A percentile compares a stretch with the other conserved stretches of the same genome.
These are phyloP conservation scores for Boletus edulis DNA, from an alignment of 768 basidiomycete genomes.

Conservation along the genomic window DNA sequence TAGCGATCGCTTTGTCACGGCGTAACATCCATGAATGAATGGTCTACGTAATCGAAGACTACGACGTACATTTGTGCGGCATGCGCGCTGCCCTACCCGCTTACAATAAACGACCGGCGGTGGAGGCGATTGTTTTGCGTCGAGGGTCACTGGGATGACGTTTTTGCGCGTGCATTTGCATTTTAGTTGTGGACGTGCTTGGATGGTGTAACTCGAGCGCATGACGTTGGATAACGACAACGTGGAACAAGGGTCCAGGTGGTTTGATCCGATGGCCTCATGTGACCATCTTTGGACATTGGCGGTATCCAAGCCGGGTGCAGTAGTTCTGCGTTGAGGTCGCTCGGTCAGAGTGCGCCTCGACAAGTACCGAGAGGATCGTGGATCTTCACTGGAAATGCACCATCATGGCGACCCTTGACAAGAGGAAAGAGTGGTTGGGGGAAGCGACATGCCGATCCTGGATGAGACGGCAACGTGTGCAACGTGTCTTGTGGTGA, in stretches of 20 bases:
- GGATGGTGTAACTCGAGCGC: not conserved
- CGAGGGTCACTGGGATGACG: not conserved
- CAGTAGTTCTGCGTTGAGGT: not conserved
- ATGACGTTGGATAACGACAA: not conserved
- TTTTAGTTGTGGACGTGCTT: not conserved
- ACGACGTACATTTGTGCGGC: not conserved
- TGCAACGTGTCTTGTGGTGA: constrained; percentile 16
- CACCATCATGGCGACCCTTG: constrained; percentile 7
- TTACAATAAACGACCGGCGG: not conserved
- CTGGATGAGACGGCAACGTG: not conserved
- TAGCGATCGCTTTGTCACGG: not conserved
- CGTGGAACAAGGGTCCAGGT: not conserved
- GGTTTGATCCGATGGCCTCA: constrained; percentile 12
- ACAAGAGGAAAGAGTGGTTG: not conserved
- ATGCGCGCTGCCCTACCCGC: not conserved
- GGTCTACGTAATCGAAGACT: constrained; percentile 21
- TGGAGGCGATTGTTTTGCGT: not conserved
- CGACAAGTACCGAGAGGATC: not conserved
- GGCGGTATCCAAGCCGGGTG: not conserved
- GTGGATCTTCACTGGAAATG: not conserved
- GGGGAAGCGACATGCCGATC: not conserved
- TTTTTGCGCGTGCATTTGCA: too few relatives aligned
- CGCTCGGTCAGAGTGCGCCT: constrained; percentile 13
- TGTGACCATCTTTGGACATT: not conserved
- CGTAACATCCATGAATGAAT: not conserved